Conservation (phyloP, 768 basidiomycete genomes). For the Ramaria sp. region DNA sequence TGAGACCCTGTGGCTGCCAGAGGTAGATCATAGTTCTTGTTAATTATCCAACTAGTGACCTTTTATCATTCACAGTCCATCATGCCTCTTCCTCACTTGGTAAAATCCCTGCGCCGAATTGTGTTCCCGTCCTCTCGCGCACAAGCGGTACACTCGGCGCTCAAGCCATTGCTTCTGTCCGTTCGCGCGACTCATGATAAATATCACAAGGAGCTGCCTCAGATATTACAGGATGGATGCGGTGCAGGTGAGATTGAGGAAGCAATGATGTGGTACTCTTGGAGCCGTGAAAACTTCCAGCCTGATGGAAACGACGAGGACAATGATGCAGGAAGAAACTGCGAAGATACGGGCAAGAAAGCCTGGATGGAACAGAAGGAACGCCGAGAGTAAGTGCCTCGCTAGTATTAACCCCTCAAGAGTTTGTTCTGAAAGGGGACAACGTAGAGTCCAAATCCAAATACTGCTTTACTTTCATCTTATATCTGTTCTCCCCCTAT, state of each 20-base stretch:
- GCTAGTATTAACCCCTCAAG: not conserved
- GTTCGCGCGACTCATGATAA: slow-evolving; percentile 43
- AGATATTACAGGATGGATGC: slow-evolving; percentile 46
- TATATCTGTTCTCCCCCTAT: slow-evolving; percentile 40
- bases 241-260: slow-evolving; percentile 59
- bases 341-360: slow-evolving; percentile 42
- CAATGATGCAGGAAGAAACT: slow-evolving; percentile 20
- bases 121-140: slow-evolving; percentile 21
- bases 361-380: slow-evolving; percentile 58
- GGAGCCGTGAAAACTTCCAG: slow-evolving; percentile 47
- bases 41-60: slow-evolving; percentile 1
- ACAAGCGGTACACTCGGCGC: slow-evolving; percentile 36
- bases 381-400: slow-evolving; percentile 32
- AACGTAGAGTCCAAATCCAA: slow-evolving; percentile 57
- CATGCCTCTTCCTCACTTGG: slow-evolving; percentile 51
- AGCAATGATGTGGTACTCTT: slow-evolving; percentile 66
- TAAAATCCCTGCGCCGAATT: slow-evolving; percentile 47
- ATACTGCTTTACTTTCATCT: slow-evolving; percentile 60
- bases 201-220: slow-evolving; percentile 53
- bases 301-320: slow-evolving; percentile 19
- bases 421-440: not conserved
- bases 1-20: slow-evolving; percentile 70
- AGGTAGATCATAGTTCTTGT: slow-evolving; percentile 30
- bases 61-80: slow-evolving; percentile 42
- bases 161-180: slow-evolving; percentile 57